Base-by-base conservation (phyloP, 257 asterid species). In the Ilex aquifolium region DNA sequence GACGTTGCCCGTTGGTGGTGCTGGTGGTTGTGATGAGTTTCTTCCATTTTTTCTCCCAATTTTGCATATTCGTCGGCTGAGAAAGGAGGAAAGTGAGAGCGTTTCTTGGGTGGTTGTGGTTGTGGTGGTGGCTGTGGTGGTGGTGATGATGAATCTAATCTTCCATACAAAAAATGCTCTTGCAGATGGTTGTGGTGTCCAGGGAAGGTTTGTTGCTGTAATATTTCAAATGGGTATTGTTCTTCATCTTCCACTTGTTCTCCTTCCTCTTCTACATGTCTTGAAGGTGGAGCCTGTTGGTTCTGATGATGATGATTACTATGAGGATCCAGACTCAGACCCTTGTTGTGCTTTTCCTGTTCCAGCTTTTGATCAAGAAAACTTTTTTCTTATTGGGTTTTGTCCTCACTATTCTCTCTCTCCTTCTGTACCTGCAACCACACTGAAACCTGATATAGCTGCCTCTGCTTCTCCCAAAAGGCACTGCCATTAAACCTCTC, bases 281-380 rank as follows among this genome's bases (percentile, higher is more conserved):
- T 70, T 7, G 74, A 73, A 52, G 72, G 15, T 3, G 64, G 57
- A 29, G 42, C 44, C 63, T 68, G 42, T 36, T 53, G 30, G 57
- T 15, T 54, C 50, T 56, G 84, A 50, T 61, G 79, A n/a, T 55
- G 72, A 40, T 63, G 80, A 64, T 81, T 78, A 81, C 73, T 80
- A 52, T 75, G 90, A 76, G 95, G 83, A 89, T 92, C 99, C 99
- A 88, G 97, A 80, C 69, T 89, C 95, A 71, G 84, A 76, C 82
- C 82, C 80, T 76, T 68, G 64, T 68, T 56, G 53, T 56, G 59
- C 64, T 62, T 63, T 62, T 74, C 83, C 63, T 69, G 74, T 73
- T 88, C 94, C 96, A 88, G 98, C 85, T 83, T 86, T 79, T 77
- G 73, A 73, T 62, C 63, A 67, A 44, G 58, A 61, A 48, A 21